Base-by-base conservation (phyloP, 768 basidiomycete species). In the Pulveroboletus sp. region DNA sequence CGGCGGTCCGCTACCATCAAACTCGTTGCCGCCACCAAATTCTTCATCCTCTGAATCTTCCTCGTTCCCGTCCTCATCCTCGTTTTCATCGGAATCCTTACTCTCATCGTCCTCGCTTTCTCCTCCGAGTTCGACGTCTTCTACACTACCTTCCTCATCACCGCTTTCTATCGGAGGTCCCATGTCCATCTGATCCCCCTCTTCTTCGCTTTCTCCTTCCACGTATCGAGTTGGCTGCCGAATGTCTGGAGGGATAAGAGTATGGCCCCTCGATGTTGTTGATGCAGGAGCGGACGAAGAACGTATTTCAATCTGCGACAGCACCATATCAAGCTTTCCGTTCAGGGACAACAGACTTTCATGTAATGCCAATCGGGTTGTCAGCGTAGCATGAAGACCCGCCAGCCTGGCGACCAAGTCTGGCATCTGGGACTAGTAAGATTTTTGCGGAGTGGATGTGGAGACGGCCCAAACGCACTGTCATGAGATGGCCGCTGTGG, bases 401-500 rank as follows among this genome's bases (percentile, higher is more conserved):
- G 94, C 84, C 16, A 99, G 79, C 29, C 90, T 84, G 31, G 85
- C 80, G 19, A 97, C 90, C 13, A 99, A 77, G 56, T 94, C 91
- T 6, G 95, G 95, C 69, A 97, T 87, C 94, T 97, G 42, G 5
- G 43, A 43, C 14, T 19, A 35, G 47, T 53, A 23, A 66, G 49
- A 47, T 24, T 19, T 41, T 35, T 14, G 41, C 47, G 53, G 24
- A 24, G 39, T 19, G 14, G 27, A 32, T n/a, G n/a, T 25, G 25
- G 17, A 35, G 38, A 45, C 23, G 29, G 44, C 43, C 32, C 27
- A 45, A 34, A 78, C 88, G 58, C 61, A 95, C 94, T 32, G 94
- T 95, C 85, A 97, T 90, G 45, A 99, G 78, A 67, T 97, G 86
- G 1, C 88, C 87, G 40, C 91, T 87, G 66, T 97, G 93, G 13